Conservation (phyloP, 1,284 basidiomycete genomes). For the Mycena citricolor region DNA sequence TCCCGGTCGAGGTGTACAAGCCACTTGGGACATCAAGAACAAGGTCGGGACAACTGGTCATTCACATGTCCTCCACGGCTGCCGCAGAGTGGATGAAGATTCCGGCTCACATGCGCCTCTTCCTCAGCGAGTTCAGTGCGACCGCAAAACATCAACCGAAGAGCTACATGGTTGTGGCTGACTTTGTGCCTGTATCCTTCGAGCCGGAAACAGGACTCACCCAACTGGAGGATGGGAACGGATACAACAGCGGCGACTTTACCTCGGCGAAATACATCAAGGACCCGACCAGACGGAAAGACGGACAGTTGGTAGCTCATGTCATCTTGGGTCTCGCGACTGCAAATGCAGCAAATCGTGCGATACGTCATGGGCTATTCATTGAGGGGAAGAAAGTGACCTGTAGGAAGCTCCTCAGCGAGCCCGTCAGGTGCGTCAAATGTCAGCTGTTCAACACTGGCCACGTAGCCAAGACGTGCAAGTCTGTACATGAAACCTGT, state of each 20-base stretch:
- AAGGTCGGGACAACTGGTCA: neutral
- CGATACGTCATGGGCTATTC: neutral
- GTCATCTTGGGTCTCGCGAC: constrained; percentile 4
- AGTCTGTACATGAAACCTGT: constrained; percentile 6
- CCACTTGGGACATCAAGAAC: neutral
- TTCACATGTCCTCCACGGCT: neutral
- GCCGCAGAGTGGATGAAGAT: neutral
- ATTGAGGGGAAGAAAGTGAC: constrained; percentile 7
- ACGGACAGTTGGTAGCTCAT: constrained; percentile 3
- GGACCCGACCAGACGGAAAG: neutral
- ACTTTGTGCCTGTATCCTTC: constrained; percentile 8
- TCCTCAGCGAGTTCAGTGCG: neutral
- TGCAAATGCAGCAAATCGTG: neutral
- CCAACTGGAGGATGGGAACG: constrained; percentile 1
- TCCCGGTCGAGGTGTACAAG: neutral
- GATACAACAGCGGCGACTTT: neutral
- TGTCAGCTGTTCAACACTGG: constrained; percentile 8
- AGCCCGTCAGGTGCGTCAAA: constrained; percentile 15
- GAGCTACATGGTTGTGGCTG: neutral
- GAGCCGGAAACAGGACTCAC: neutral
- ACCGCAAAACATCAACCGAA: constrained; percentile 3
- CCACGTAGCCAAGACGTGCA: constrained; percentile 5
- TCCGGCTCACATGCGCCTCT: neutral
- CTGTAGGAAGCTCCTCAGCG: constrained; percentile 2
- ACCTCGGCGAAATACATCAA: constrained; percentile 5